Percentiles rank a stretch among this genome's conserved stretches.
Evolutionary conservation across 495 filamentous ascomycete genomes (phyloP).

Genomic region (Ascobolus immersus): DNA sequence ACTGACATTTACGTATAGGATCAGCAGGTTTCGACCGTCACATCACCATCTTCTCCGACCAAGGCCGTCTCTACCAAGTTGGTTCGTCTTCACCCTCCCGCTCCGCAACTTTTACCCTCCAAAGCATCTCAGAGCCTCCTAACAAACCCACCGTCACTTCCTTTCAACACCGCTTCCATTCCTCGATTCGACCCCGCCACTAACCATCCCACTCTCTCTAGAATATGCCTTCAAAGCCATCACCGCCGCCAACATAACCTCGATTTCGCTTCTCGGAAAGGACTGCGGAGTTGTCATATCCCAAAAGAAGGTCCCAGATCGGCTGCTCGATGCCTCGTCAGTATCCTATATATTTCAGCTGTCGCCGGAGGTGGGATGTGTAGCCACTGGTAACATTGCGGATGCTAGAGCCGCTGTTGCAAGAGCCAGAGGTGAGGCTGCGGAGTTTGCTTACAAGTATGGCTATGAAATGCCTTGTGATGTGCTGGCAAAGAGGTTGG

Average conservation of each 20-base stretch:
- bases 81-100: no score
- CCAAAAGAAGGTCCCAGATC: conserved; percentile 98
- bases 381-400: conserved; percentile 96
- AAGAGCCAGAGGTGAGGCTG: conserved; percentile 81
- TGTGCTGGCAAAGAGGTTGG: conserved; percentile 79
- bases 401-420: conserved; percentile 81
- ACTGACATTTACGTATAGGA: no score
- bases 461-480: conserved; percentile 99
- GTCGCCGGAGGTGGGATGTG: conserved; percentile 85
- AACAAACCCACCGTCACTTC: no score
- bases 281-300: conserved; percentile 89
- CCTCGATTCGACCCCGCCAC: not conserved
- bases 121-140: no score
- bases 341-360: conserved; percentile 94
- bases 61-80: conserved; percentile 95
- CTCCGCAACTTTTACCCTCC: no score
- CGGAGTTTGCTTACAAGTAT: conserved; percentile 92
- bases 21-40: conserved; percentile 94
- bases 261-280: conserved; percentile 84
- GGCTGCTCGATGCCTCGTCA: conserved; percentile 90
- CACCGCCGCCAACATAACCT: conserved; percentile 95
- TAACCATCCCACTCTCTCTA: conserved; percentile 16
- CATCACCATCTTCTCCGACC: conserved; percentile 98
- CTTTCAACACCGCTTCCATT: no score
- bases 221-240: conserved; percentile 99